Conservation (phyloP, 176 grass and related monocot genomes). For the Cenchrus americanus region DNA sequence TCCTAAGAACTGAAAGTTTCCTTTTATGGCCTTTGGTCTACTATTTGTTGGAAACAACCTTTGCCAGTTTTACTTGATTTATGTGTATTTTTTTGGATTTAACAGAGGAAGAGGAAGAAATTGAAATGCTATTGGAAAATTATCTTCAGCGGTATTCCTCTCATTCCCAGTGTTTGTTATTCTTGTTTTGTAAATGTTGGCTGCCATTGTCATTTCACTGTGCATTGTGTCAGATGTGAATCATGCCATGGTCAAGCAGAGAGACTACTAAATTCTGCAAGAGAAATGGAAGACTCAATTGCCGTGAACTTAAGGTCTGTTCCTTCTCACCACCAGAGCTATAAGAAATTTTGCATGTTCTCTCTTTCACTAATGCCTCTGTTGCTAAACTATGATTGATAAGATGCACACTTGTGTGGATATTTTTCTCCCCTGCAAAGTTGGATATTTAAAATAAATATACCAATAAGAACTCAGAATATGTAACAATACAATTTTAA, state of each 20-base stretch:
- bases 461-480: not conserved
- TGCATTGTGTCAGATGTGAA: slow-evolving; percentile 77
- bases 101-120: slow-evolving; percentile 99
- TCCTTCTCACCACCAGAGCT: slow-evolving; percentile 16
- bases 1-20: not conserved
- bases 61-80: slow-evolving; percentile 31
- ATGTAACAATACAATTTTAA: not conserved
- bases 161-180: slow-evolving; percentile 29
- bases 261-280: slow-evolving; percentile 94
- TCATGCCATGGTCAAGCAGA: slow-evolving; percentile 99
- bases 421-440: not conserved
- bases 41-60: slow-evolving; percentile 28
- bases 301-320: slow-evolving; percentile 91
- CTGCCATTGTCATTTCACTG: slow-evolving; percentile 7
- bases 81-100: slow-evolving; percentile 35
- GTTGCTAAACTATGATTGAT: not conserved
- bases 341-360: not conserved
- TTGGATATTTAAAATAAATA: not conserved
- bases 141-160: slow-evolving; percentile 86
- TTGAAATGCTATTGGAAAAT: slow-evolving; percentile 98
- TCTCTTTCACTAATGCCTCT: not conserved
- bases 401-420: not conserved
- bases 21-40: not conserved
- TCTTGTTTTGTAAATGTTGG: slow-evolving; percentile 28
- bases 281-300: slow-evolving; percentile 99